Evolutionary conservation across 2,329 filamentous ascomycete genomes (phyloP).

Genomic region (Aschersonia sp.): DNA sequence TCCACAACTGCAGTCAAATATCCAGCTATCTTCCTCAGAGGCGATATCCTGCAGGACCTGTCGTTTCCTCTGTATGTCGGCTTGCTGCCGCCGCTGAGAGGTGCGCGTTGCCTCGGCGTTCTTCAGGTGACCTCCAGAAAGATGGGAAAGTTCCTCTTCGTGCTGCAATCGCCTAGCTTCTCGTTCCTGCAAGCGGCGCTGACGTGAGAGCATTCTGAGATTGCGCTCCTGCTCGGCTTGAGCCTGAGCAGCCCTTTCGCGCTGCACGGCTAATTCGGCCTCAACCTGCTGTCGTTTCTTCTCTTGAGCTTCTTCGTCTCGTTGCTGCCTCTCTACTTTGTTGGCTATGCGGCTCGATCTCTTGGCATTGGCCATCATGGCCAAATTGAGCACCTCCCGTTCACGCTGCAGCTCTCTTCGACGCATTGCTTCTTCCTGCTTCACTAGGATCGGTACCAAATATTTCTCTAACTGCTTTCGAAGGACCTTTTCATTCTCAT

Average conservation of each 20-base stretch:
- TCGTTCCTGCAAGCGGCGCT: slow-evolving; percentile 73
- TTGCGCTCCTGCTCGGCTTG: slow-evolving; percentile 61
- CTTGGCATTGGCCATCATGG: slow-evolving; percentile 87
- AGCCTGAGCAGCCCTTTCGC: slow-evolving; percentile 46
- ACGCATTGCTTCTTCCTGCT: slow-evolving; percentile 61
- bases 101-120: slow-evolving; percentile 43
- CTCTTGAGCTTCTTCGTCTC: slow-evolving; percentile 57
- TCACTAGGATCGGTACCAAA: slow-evolving; percentile 72
- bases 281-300: slow-evolving; percentile 35
- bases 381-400: slow-evolving; percentile 65
- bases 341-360: slow-evolving; percentile 78
- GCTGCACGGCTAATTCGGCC: slow-evolving; percentile 51
- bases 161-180: slow-evolving; percentile 71
- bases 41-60: slow-evolving; percentile 60
- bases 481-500: slow-evolving; percentile 73
- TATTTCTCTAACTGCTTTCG: slow-evolving; percentile 59
- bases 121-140: slow-evolving; percentile 62
- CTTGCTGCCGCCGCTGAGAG: slow-evolving; percentile 68
- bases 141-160: slow-evolving; percentile 66
- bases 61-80: slow-evolving; percentile 67
- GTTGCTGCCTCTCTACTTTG: slow-evolving; percentile 63
- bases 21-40: slow-evolving; percentile 71
- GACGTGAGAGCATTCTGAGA: slow-evolving; percentile 66
- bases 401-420: slow-evolving; percentile 52
- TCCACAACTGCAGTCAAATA: slow-evolving; percentile 89